phyloP scores from a whole-genome alignment of 176 grass and related monocot species.

The Zea luxurians region DNA sequence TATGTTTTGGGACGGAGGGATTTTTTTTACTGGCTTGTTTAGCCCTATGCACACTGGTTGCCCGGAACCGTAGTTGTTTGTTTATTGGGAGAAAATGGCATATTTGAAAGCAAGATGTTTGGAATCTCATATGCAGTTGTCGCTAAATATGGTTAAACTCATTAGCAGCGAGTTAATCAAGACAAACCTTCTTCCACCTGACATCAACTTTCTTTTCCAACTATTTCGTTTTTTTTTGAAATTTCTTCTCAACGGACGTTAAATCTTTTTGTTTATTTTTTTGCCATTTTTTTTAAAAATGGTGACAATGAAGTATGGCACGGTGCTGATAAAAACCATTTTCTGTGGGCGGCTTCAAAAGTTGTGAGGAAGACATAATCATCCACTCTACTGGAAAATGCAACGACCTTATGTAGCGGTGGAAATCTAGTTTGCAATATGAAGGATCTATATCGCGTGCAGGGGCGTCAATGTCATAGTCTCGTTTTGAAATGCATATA shows the following conservation, averaged over 20 bases:
- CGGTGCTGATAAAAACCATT: constrained; percentile 41
- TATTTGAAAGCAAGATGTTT: no score
- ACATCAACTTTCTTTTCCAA: no score
- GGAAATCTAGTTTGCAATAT: neutral
- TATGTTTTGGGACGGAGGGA: no score
- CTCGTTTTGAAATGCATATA: neutral
- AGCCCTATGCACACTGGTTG: neutral
- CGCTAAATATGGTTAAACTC: no score
- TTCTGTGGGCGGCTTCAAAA: constrained; percentile 65
- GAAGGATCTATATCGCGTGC: neutral
- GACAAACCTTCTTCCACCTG: no score
- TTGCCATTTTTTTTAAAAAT: neutral
- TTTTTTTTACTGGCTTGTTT: neutral
- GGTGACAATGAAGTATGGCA: neutral
- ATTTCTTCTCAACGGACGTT: no score
- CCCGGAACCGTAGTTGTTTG: neutral
- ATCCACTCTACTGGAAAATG: constrained; percentile 14
- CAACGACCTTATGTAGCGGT: neutral
- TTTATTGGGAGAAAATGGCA: neutral
- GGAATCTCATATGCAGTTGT: no score
- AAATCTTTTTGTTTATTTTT: no score
- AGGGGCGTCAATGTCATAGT: neutral
- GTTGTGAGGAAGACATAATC: constrained; percentile 56
- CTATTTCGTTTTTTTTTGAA: no score
- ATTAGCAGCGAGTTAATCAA: no score